Conservation (phyloP, 805 yeast genomes). For the Zygoascus ofunaensis region DNA sequence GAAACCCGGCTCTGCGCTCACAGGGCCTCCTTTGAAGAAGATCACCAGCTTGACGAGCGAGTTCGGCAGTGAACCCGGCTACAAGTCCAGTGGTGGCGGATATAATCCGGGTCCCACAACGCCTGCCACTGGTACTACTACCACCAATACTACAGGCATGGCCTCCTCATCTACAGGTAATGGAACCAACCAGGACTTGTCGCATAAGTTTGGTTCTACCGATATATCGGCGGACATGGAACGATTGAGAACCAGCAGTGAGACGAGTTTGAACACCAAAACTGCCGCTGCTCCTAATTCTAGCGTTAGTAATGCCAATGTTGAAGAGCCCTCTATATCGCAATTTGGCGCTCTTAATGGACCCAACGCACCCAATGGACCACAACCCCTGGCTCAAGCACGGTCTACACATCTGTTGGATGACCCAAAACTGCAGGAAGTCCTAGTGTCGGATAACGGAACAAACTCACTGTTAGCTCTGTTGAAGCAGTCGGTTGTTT, state of each 20-base stretch:
- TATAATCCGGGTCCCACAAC: not conserved
- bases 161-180: not conserved
- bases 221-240: no score
- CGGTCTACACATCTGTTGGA: conserved; percentile 22
- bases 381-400: not conserved
- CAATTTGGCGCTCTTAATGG: not conserved
- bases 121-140: not conserved
- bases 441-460: conserved; percentile 39
- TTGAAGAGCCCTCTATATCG: not conserved
- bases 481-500: conserved; percentile 66
- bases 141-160: not conserved
- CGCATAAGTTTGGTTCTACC: conserved; percentile 1
- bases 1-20: conserved; percentile 5
- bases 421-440: conserved; percentile 28
- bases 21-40: conserved; percentile 4
- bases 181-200: not conserved
- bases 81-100: not conserved
- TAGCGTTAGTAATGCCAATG: not conserved
- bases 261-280: not conserved
- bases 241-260: no score
- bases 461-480: conserved; percentile 63
- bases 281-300: not conserved
- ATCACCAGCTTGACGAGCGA: not conserved
- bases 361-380: not conserved
- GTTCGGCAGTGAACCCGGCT: no score